Percentiles rank a stretch among this genome's conserved stretches.
Evolutionary conservation across 169 alveolate species (phyloP).

Genomic region (Eimeria praecox): DNA sequence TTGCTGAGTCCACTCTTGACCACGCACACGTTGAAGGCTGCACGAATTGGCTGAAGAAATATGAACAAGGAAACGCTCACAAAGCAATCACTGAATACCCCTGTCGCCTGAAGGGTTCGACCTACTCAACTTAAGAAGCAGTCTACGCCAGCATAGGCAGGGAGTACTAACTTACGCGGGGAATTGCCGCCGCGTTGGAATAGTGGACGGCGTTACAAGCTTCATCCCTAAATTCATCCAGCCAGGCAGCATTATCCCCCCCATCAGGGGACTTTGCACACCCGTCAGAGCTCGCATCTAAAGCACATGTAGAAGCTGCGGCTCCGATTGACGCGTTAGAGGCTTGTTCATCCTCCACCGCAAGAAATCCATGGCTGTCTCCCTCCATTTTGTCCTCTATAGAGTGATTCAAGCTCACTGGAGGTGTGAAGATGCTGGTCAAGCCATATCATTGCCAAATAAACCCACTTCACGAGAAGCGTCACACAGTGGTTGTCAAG

Average conservation of each 20-base stretch:
- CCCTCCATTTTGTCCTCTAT: slow-evolving; percentile 4
- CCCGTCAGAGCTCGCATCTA: slow-evolving; percentile 1
- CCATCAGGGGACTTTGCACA: slow-evolving; percentile 17
- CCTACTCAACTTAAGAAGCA: background rate
- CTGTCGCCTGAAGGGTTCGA: background rate
- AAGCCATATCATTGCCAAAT: slow-evolving; percentile 52
- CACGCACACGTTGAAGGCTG: slow-evolving; percentile 75
- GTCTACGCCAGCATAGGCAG: background rate
- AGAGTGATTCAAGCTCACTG: background rate
- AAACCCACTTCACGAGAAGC: background rate
- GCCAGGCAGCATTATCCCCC: slow-evolving; percentile 28
- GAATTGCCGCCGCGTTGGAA: slow-evolving; percentile 59
- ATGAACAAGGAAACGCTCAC: background rate
- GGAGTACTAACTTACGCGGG: slow-evolving; percentile 20
- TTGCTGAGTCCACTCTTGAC: slow-evolving; percentile 67
- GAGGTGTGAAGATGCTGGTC: background rate
- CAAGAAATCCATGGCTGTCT: slow-evolving; percentile 24
- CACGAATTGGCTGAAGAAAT: slow-evolving; percentile 32
- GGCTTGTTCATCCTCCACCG: slow-evolving; percentile 32
- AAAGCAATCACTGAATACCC: background rate
- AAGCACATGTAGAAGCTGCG: background rate
- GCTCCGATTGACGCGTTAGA: background rate
- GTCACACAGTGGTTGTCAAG: background rate
- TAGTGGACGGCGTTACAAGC: slow-evolving; percentile 26
- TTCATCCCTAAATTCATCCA: slow-evolving; percentile 47